A percentile compares a stretch with the other conserved stretches of the same genome.
These are phyloP conservation scores for Vitis hybrid DNA, from an alignment of 177 flowering plant species.

Conservation along the genomic window DNA sequence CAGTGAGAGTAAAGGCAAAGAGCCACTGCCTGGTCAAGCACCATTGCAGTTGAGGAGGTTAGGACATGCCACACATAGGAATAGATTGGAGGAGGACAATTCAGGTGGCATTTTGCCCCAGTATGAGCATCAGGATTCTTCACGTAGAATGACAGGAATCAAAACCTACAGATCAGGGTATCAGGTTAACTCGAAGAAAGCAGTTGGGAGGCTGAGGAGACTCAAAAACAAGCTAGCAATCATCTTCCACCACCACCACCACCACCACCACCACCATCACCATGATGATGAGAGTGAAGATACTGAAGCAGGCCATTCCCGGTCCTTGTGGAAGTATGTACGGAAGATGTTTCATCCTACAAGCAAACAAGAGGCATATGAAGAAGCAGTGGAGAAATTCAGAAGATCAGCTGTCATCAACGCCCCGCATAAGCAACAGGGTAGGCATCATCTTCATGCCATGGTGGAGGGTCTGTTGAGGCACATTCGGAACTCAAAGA, in stretches of 20 bases:
- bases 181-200: constrained; percentile 1
- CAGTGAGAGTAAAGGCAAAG: not conserved
- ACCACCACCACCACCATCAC: constrained; percentile 45
- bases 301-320: constrained; percentile 2
- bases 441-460: constrained; percentile 27
- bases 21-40: not conserved
- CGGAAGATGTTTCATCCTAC: constrained; percentile 11
- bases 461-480: constrained; percentile 36
- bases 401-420: constrained; percentile 4
- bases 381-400: constrained; percentile 1
- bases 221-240: constrained; percentile 53
- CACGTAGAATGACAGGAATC: not conserved
- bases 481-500: constrained; percentile 29
- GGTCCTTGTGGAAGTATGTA: constrained; percentile 19
- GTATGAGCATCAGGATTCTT: not conserved
- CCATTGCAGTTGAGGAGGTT: not conserved
- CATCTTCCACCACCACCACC: constrained; percentile 66
- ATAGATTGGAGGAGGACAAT: constrained; percentile 1
- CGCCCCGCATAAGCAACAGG: constrained; percentile 12
- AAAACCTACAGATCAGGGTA: not conserved
- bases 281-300: not conserved
- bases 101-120: not conserved
- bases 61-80: not conserved
- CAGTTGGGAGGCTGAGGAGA: constrained; percentile 37
- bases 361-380: constrained; percentile 2